These are phyloP conservation scores for Lecanicillium sp. DNA, from an alignment of 2,329 filamentous ascomycete species.

Conservation along the genomic window DNA sequence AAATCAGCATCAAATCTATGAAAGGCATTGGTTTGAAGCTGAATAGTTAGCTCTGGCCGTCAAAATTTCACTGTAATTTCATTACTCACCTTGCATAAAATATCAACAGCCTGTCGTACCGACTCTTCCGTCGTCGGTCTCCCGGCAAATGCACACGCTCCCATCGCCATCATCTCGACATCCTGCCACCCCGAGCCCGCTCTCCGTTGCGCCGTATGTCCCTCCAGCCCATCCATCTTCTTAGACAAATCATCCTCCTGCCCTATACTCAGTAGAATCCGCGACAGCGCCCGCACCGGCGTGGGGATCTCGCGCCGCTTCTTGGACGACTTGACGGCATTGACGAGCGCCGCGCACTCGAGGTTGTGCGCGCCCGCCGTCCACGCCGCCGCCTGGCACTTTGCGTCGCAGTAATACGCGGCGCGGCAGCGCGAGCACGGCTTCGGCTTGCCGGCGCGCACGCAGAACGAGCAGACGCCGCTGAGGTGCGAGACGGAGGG, in stretches of 20 bases:
- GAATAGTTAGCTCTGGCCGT: background rate
- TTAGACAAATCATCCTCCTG: constrained; percentile 25
- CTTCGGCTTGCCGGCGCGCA: constrained; percentile 25
- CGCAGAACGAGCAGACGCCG: constrained; percentile 45
- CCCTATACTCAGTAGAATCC: constrained; percentile 36
- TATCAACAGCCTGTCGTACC: constrained; percentile 36
- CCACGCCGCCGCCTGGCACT: constrained; percentile 53
- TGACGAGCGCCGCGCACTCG: constrained; percentile 46
- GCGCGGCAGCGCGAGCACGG: constrained; percentile 50
- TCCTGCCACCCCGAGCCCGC: constrained; percentile 36
- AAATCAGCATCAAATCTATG: constrained; percentile 48
- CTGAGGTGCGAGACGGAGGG: constrained; percentile 38
- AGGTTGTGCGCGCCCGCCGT: constrained; percentile 38
- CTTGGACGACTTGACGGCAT: constrained; percentile 20
- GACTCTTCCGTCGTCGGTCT: constrained; percentile 29
- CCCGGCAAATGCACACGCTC: constrained; percentile 36
- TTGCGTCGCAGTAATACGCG: constrained; percentile 47
- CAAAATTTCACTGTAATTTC: background rate
- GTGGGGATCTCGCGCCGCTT: constrained; percentile 40
- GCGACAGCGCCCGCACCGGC: constrained; percentile 47
- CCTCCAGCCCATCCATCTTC: constrained; percentile 37
- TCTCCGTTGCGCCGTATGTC: constrained; percentile 38
- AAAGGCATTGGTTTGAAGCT: constrained; percentile 60
- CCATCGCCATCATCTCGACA: constrained; percentile 42
- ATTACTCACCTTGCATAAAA: constrained; percentile 47